Percentiles rank a stretch among this genome's conserved stretches.
These are phyloP conservation scores for Corymbia calophylla DNA, from an alignment of 441 rosid genomes.

Conservation along the genomic window DNA sequence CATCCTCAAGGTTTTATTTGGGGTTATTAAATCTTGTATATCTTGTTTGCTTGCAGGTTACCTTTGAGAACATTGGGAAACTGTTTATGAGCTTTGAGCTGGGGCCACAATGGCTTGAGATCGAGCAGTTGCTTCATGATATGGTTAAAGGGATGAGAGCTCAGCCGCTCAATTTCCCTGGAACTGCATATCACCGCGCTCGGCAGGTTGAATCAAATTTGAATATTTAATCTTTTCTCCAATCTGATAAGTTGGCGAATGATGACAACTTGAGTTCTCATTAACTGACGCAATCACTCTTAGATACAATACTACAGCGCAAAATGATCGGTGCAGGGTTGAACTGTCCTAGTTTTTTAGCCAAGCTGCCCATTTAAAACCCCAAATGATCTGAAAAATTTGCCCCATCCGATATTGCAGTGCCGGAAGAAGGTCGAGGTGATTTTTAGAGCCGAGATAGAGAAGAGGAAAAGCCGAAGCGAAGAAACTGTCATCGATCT, in stretches of 20 bases:
- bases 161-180: slow-evolving; percentile 27
- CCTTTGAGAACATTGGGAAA: slow-evolving; percentile 26
- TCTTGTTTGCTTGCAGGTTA: slow-evolving; percentile 10
- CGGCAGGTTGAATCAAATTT: slow-evolving; percentile 9
- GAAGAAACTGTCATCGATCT: slow-evolving; percentile 6
- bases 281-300: neutral
- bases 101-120: slow-evolving; percentile 15
- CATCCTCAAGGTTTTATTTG: neutral
- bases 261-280: neutral
- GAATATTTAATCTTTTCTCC: neutral
- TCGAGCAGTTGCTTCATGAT: slow-evolving; percentile 12
- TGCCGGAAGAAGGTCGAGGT: neutral
- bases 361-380: neutral
- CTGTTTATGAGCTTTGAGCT: slow-evolving; percentile 30
- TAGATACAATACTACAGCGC: neutral
- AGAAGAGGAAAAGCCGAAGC: slow-evolving; percentile 18
- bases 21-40: neutral
- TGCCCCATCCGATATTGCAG: neutral
- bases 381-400: neutral
- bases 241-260: neutral
- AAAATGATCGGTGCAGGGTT: neutral
- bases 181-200: slow-evolving; percentile 24
- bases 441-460: slow-evolving; percentile 21
- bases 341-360: neutral
- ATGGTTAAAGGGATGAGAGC: slow-evolving; percentile 25